Conservation (phyloP, 192 early-diverging fungal species). For the Jimgerdemannia flammicorona region DNA sequence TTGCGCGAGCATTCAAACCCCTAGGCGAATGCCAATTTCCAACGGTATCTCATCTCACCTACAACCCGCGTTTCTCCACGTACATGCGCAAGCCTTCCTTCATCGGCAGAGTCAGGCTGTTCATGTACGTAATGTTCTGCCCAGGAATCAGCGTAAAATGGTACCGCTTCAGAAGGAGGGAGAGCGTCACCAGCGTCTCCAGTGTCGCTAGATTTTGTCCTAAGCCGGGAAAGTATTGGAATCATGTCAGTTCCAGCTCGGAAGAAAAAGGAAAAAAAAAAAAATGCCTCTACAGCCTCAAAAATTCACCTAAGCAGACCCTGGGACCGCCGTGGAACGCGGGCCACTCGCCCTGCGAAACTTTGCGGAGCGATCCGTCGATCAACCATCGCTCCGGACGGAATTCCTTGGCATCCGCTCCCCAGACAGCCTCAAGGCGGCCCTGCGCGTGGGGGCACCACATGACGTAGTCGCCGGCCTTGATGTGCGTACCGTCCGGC, state of each 20-base stretch:
- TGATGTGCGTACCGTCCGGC: conserved; percentile 46
- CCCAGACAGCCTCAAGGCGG: conserved; percentile 38
- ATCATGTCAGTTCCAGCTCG: too few species aligned
- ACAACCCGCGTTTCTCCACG: conserved; percentile 18
- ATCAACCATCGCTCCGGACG: conserved; percentile 40
- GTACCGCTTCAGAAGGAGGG: conserved; percentile 30
- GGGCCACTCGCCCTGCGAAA: conserved; percentile 37
- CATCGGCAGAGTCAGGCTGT: conserved; percentile 26
- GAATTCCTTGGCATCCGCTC: conserved; percentile 37
- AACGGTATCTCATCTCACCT: too few species aligned
- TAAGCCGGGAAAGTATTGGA: too few species aligned
- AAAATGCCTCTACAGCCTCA: neutral
- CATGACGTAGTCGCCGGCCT: conserved; percentile 39
- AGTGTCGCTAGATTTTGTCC: conserved; percentile 40
- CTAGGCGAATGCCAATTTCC: too few species aligned
- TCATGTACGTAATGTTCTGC: conserved; percentile 20
- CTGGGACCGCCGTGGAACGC: conserved; percentile 48
- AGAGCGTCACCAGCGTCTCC: conserved; percentile 36
- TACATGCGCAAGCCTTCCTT: conserved; percentile 24
- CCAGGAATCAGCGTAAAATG: conserved; percentile 26
- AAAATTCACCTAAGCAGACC: conserved; percentile 18
- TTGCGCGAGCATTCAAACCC: too few species aligned
- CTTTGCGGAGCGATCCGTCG: conserved; percentile 21
- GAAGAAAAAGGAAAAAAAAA: neutral
- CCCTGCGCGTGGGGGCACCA: conserved; percentile 39